These are phyloP conservation scores for Geranium brycei DNA, from an alignment of 345 rosid species.

Conservation along the genomic window DNA sequence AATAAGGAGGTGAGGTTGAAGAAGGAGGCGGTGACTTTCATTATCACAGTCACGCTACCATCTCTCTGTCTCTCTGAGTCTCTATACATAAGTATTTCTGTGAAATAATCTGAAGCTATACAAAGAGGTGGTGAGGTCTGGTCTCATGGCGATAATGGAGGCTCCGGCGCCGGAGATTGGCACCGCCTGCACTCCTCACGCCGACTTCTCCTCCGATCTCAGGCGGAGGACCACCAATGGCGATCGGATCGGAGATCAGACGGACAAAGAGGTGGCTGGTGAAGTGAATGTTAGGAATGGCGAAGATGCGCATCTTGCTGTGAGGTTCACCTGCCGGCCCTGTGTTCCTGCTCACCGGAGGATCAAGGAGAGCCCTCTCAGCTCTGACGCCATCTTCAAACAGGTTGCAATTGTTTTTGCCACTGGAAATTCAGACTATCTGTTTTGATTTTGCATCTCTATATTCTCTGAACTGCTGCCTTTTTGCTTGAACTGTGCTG, in stretches of 20 bases:
- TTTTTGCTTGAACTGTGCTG: background rate
- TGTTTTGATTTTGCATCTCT: background rate
- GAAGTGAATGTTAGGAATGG: conserved; percentile 11
- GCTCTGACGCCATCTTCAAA: conserved; percentile 72
- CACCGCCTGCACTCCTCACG: background rate
- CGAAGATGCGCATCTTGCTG: conserved; percentile 15
- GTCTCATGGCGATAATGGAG: background rate
- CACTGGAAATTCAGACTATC: background rate
- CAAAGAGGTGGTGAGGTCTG: no score
- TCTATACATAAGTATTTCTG: no score
- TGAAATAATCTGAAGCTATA: no score
- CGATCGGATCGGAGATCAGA: background rate
- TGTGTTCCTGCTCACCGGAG: conserved; percentile 75
- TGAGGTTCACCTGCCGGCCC: conserved; percentile 45
- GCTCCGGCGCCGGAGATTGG: background rate
- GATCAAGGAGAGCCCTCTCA: conserved; percentile 73
- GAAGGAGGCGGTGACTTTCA: no score
- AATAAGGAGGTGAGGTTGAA: no score
- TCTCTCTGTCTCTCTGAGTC: no score
- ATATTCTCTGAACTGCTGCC: background rate
- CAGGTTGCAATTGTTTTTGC: conserved; percentile 31
- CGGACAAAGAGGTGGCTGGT: background rate
- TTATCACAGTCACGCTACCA: no score
- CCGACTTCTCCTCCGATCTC: background rate
- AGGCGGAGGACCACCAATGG: background rate